Evolutionary conservation across 257 asterid species (phyloP).

Genomic region (Fraxinus pennsylvanica): DNA sequence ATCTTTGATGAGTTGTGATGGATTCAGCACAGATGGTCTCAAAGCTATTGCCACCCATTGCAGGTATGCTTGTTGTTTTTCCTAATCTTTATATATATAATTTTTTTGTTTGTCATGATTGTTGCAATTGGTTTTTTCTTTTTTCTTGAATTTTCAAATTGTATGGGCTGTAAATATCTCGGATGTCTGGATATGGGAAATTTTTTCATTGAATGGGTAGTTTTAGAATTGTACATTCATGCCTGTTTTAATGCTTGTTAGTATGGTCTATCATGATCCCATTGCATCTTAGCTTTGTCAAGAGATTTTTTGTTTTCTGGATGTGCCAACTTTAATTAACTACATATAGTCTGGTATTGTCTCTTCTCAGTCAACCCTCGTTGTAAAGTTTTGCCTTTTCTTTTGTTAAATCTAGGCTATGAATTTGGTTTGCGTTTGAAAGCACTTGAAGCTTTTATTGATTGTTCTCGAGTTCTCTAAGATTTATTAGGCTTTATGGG

Average conservation of each 20-base stretch:
- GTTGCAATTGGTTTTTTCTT: not conserved
- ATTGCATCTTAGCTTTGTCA: not conserved
- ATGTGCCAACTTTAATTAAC: not conserved
- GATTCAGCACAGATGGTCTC: constrained; percentile 72
- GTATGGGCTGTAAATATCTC: not conserved
- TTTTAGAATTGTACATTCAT: not conserved
- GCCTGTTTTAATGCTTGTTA: not conserved
- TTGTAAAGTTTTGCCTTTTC: not conserved
- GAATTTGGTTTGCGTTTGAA: not conserved
- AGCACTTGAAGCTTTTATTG: not conserved
- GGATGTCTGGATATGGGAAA: not conserved
- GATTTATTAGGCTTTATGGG: not conserved
- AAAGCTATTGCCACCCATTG: constrained; percentile 66
- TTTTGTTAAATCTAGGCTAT: not conserved
- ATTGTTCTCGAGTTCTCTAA: not conserved
- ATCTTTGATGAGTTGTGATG: constrained; percentile 79
- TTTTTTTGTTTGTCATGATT: constrained; percentile 6
- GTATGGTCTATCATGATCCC: not conserved
- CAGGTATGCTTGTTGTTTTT: constrained; percentile 43
- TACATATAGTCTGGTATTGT: not conserved
- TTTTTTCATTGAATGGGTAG: not conserved
- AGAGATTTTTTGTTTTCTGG: not conserved
- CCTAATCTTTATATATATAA: not conserved
- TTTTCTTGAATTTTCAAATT: not conserved
- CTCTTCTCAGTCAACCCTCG: not conserved